Base-by-base conservation (phyloP, 2,329 filamentous ascomycete genomes). In the Paecilomyces sp. region DNA sequence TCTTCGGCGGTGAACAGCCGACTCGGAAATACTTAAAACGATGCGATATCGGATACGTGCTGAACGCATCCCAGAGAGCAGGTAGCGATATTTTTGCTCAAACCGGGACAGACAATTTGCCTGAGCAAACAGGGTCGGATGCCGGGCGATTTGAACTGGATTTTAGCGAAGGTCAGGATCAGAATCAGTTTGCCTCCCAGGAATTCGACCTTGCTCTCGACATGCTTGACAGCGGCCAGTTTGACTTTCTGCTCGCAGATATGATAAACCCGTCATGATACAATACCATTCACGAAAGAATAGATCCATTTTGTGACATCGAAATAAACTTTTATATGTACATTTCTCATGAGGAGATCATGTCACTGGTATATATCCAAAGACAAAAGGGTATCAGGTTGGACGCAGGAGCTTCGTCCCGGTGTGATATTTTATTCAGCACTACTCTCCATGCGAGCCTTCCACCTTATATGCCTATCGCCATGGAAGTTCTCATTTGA, bases 11-110 rank as follows among this genome's bases (percentile, higher is more conserved):
- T 33, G 67, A 68, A 54, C 65, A 67, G 57, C 62, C 65, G 28
- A 66, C 66, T 15, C 60, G 67, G 30, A 67, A 63, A 22, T 69
- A 68, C 58, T 54, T 69, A 56, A 76, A 67, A 28, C 60, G 62
- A 18, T 64, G 62, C 28, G 62, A 64, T 31, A 64, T 64, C 24
- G 59, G 62, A 33, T 64, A 64, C 34, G 58, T 64, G 13, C 57
- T 64, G 1, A 64, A 64, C 36, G 57, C 58, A 15, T 61, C 61
- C 28, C 34, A 60, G 51, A 25, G 41, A 54, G n/a, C 50, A 30
- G 31, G 33, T 15, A 28, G 36, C 6, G 7, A 36, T 30, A 12
- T 54, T 30, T 24, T 18, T 36, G 31, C 54, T n/a, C 41, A 47
- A 6, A 8, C n/a, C 6, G 9, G 41, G n/a, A 1, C 41, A 8